Evolutionary conservation across 1,139 yeast species (phyloP), one percentile per base, ranked within the genome.

Genomic region (Taphrina flavorubra): DNA sequence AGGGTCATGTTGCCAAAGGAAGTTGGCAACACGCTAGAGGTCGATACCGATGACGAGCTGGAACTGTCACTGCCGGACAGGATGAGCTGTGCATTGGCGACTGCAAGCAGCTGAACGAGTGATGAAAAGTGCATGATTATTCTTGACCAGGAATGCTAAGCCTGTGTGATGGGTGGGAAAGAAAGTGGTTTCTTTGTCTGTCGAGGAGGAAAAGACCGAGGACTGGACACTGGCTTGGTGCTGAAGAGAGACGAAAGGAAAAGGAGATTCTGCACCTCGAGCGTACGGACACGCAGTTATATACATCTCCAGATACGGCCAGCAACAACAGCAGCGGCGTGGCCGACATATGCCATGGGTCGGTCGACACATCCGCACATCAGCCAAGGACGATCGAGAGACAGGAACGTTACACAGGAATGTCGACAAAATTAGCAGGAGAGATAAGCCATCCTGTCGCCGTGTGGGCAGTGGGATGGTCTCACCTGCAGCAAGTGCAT

Each of bases 91-190:
- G 36, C 34, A 49, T 49, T 49, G 10, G n/a, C 53, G 31, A 49
- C 53, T 6, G 53, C 13, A n/a, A 49, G 53, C 20, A 49, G 53
- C 6, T 8, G 36, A 18, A 49, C 31, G 36, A 49, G 53, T 20
- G 53, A 20, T 13, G 31, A 20, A 11, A 25, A 25, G 13, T 16
- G 53, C 53, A 49, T 49, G 36, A 4, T 49, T 20, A 10, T 2
- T 49, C 8, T 49, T 25, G 53, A 25, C 53, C 36, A 49, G 31
- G 36, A 49, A 49, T 49, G 53, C 36, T 8, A 49, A 49, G 36
- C 31, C 36, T 49, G 53, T 49, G 53, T 49, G 53, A 4, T 8
- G 13, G 4, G 1, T 4, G 31, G 31, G 4, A 25, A 25, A 25
- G 31, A 25, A 25, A 25, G 31, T 25, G 31, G 31, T 25, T 25